Base-by-base conservation (phyloP, 192 early-diverging fungal genomes). In the Backusella sp. region DNA sequence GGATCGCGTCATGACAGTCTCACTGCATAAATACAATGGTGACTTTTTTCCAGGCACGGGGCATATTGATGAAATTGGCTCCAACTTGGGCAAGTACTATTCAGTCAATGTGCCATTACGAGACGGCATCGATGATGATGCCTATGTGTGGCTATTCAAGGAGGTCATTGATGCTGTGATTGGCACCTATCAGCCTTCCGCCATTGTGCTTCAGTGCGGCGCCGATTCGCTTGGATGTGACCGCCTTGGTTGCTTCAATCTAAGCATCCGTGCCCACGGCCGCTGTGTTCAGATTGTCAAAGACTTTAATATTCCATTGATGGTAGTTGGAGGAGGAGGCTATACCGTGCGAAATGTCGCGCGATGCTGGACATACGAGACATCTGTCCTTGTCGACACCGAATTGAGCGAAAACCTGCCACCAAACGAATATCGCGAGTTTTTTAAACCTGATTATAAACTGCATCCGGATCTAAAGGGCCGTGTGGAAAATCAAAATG, bases 31-130 rank as follows among this genome's bases (percentile, higher is more conserved):
- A 84, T 92, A 96, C 80, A 94, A 93, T 41, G 90, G 86, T 34
- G 96, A 97, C 49, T 99, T 92, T 80, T 99, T 97, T 76, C 98
- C 98, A 6, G 89, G 92, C 71, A 97, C 94, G 17, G 98, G 98
- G 35, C 81, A 91, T 23, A 79, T 91, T 21, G 88, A 91, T 30
- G 93, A 94, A 74, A 91, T 94, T 42, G 98, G 98, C 34, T 83
- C 81, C 23, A 89, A 92, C 7, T 80, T 86, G 6, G 98, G 98
- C 0, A 91, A 92, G 41, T 88, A 94, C 34, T 94, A 92, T 79
- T 92, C 94, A 37, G 83, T 98, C 72, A 99, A 99, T 84, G 93
- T 98, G 0, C 94, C 96, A 2, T 87, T 99, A 30, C 84, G 91
- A 66, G 94, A 93, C 66, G 94, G 94, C 23, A 92, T 97, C 66